Base-by-base conservation (phyloP, 805 yeast genomes). In the Sugiyamaella boreocaroliniensis region DNA sequence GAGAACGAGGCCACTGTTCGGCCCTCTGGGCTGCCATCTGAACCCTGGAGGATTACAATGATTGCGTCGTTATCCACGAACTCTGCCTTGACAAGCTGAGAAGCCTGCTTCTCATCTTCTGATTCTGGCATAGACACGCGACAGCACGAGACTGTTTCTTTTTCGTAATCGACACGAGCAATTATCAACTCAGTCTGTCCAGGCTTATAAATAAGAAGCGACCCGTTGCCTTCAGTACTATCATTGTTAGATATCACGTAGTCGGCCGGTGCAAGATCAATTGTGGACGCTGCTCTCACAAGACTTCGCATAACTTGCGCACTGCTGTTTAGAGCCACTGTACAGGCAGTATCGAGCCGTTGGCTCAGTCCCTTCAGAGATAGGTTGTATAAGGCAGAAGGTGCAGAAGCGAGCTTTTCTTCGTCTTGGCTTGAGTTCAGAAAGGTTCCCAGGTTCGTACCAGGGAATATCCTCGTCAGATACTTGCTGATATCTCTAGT, bases 401-500 rank as follows among this genome's bases (percentile, higher is more conserved):
- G 37, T 9, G 37, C n/a, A 14, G 10, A 2, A 32, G 37, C 37
- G n/a, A 32, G 2, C n/a, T 32, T 32, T 11, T 10, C 37, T 11
- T 10, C 37, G 8, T 32, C 37, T 11, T 14, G n/a, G 37, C 37
- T 32, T 9, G 37, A 32, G 37, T 14, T 32, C 8, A 32, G 37
- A 14, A 32, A 50, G 5, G n/a, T 45, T 15, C 18, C 12, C 20
- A 45, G 58, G 29, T 37, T 29, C 19, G 46, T 40, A 26, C 45
- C 37, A 15, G 53, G 53, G 32, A 57, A 43, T 40, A 43, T 34
- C 12, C 44, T 29, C 4, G 58, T 51, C 10, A 61, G 41, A 51
- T 53, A 61, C 22, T 48, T 48, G 16, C 51, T 49, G 11, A 58
- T 56, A 19, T 52, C 58, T 2, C 41, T 43, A 8, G 64, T 60